Conservation (phyloP, 2,329 filamentous ascomycete genomes). For the Stenocarpella maydis region DNA sequence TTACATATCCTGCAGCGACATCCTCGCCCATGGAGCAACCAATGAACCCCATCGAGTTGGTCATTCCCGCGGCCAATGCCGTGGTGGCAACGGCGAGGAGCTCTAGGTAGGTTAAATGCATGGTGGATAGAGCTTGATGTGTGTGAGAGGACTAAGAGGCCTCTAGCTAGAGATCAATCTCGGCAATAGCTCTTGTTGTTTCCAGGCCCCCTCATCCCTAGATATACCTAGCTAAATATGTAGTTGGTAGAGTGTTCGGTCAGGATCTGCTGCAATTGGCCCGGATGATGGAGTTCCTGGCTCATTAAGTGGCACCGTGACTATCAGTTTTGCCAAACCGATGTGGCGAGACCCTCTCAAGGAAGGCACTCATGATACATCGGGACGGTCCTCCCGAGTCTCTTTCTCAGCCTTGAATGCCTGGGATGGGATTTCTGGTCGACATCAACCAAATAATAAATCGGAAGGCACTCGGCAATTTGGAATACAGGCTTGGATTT, state of each 20-base stretch:
- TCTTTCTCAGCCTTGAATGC: no score
- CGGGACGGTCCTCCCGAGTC: neutral
- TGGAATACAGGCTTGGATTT: neutral
- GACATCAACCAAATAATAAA: no score
- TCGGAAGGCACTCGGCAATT: neutral
- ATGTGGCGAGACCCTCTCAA: neutral
- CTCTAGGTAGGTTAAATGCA: neutral
- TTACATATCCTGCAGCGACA: slow-evolving; percentile 43
- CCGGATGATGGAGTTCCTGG: neutral
- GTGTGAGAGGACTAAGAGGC: neutral
- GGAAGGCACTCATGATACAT: no score
- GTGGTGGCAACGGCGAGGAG: neutral
- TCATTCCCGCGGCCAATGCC: neutral
- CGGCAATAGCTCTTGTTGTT: neutral
- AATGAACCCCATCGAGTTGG: slow-evolving; percentile 42
- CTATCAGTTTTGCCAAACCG: neutral
- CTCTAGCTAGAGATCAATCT: no score
- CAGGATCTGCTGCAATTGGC: neutral
- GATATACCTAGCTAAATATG: neutral
- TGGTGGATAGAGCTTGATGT: neutral
- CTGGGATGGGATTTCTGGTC: neutral
- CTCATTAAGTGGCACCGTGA: neutral
- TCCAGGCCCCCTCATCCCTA: neutral
- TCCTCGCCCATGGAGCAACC: slow-evolving; percentile 45
- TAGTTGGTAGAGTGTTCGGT: no score